Conservation (phyloP, 345 rosid genomes). For the Mangifera indica region DNA sequence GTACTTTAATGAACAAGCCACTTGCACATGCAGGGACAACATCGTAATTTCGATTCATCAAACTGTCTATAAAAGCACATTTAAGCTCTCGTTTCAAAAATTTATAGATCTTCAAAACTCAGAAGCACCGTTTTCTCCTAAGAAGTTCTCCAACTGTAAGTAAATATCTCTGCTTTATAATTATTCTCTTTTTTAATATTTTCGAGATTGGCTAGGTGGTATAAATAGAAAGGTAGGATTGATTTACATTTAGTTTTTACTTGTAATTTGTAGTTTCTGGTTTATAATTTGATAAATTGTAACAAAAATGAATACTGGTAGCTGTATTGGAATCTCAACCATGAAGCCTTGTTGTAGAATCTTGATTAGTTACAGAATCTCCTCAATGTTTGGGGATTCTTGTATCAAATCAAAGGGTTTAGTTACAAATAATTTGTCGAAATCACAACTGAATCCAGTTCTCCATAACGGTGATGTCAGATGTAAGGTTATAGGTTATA, state of each 20-base stretch:
- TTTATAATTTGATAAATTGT: neutral
- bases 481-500: conserved; percentile 32
- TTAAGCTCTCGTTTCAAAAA: neutral
- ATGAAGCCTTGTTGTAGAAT: conserved; percentile 84
- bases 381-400: conserved; percentile 55
- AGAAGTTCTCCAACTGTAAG: conserved; percentile 34
- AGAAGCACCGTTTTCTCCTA: neutral
- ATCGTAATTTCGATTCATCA: conserved; percentile 10
- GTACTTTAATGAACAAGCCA: neutral
- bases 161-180: neutral
- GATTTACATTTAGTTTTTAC: neutral
- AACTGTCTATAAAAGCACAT: conserved; percentile 34
- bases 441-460: conserved; percentile 36
- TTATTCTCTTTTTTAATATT: conserved; percentile 30
- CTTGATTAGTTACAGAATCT: conserved; percentile 49
- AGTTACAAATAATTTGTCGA: conserved; percentile 51
- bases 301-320: conserved; percentile 46
- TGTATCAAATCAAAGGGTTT: conserved; percentile 30
- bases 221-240: neutral
- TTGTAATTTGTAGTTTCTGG: neutral
- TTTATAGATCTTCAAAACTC: conserved; percentile 17
- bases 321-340: conserved; percentile 60
- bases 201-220: conserved; percentile 37
- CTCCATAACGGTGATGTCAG: conserved; percentile 29
- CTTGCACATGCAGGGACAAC: conserved; percentile 41